phyloP scores from a whole-genome alignment of 768 basidiomycete genomes.

The Lanmaoa rubissima region DNA sequence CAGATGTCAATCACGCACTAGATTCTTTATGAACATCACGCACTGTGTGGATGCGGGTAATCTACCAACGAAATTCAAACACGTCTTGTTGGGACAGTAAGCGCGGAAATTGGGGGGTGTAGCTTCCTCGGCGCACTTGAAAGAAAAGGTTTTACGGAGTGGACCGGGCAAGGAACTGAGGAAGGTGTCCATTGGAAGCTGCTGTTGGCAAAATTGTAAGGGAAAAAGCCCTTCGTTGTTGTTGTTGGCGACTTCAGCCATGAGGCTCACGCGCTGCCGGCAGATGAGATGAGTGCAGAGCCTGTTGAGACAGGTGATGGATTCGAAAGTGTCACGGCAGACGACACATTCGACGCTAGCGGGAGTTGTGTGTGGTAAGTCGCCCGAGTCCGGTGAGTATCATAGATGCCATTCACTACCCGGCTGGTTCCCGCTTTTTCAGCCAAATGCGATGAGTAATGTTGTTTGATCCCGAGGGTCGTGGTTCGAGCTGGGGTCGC shows the following conservation, averaged over 20 bases:
- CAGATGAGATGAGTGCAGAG: slow-evolving; percentile 52
- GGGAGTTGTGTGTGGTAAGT: not conserved
- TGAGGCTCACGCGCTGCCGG: slow-evolving; percentile 38
- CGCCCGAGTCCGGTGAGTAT: too few relatives aligned
- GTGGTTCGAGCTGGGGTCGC: not conserved
- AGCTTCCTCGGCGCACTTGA: slow-evolving; percentile 47
- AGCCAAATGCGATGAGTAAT: too few relatives aligned
- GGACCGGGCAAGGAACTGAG: slow-evolving; percentile 31
- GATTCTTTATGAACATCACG: too few relatives aligned
- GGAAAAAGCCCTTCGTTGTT: slow-evolving; percentile 54
- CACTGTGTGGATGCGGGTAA: slow-evolving; percentile 23
- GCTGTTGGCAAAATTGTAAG: slow-evolving; percentile 47
- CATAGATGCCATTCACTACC: not conserved
- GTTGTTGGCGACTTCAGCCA: slow-evolving; percentile 41
- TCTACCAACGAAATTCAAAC: slow-evolving; percentile 51
- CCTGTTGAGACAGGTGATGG: slow-evolving; percentile 29
- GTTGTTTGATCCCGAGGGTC: not conserved
- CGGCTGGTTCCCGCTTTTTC: not conserved
- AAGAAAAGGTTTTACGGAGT: slow-evolving; percentile 34
- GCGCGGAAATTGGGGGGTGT: slow-evolving; percentile 43
- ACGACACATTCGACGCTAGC: slow-evolving; percentile 36
- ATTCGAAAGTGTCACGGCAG: slow-evolving; percentile 37
- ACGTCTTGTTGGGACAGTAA: slow-evolving; percentile 47
- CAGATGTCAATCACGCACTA: too few relatives aligned
- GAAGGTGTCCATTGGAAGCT: slow-evolving; percentile 33